Evolutionary conservation across 495 filamentous ascomycete species (phyloP), one percentile per base, ranked within the genome.

Genomic region (Talaromyces nanjingensis): DNA sequence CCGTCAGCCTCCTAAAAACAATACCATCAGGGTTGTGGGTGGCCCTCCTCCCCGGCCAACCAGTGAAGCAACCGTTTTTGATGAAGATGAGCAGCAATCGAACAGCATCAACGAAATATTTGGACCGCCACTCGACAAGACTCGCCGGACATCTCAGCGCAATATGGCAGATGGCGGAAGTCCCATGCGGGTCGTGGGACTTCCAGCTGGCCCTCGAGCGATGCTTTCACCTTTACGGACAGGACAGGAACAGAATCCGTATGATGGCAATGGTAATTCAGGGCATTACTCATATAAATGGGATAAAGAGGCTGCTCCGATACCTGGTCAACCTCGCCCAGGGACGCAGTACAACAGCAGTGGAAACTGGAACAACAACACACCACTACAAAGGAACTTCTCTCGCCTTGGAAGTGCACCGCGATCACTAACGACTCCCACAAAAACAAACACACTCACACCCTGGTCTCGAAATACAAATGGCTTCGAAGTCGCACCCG

Each of bases 11-110:
- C 56, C 67, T 63, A 22, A 11, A n/a, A 16, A 0, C 1, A 29
- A 56, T 14, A 56, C 24, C 8, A 56, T 56, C 22, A 29, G 27
- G 53, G 27, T 29, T 8, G 53, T 29, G 0, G 22, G 22, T 8
- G 53, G 53, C 3, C 49, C 18, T 2, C 37, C 60, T 34, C 42
- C 29, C 4, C 66, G 75, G 4, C 74, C 72, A 6, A 53, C 31
- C 20, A 81, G 77, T 62, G 67, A 69, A 8, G 74, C 67, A 27
- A 79, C 77, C 1, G 57, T 75, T 3, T 77, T 78, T 57, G 78
- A 80, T 66, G 78, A 80, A 49, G 75, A 79, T 31, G 53, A 39
- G 49, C 64, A 60, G 52, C 66, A 53, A 22, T 61, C 64, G 27
- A 25, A 18, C 27, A 68, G 61, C 29, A 37, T 33, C 27, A 37